Evolutionary conservation across 2,329 filamentous ascomycete species (phyloP), one percentile per base, ranked within the genome.

Genomic region (Beauveria rudraprayagi): DNA sequence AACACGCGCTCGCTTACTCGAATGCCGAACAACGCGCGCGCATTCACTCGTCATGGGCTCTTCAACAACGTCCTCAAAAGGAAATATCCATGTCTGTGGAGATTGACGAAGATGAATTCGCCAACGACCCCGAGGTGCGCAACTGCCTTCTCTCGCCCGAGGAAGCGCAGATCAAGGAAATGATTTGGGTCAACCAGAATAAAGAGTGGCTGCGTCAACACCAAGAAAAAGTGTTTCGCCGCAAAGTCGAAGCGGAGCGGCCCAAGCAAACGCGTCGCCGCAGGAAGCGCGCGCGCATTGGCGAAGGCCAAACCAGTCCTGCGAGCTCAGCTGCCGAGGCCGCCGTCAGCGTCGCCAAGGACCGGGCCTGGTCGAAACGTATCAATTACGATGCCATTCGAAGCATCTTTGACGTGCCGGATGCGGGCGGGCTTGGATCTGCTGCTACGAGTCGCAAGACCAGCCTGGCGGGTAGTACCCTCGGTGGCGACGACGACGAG

Each of bases 181-280:
- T 86, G 63, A 90, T 97, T 57, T 99, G 94, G 94, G 86, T 96
- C 48, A 92, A 93, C 63, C 87, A 92, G 70, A 97, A 99, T 73
- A 92, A 94, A 71, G 91, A 95, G 66, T 99, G 92, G 83, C 80
- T 99, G 44, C 89, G 93, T 9, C 83, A 86, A 54, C 89, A 95
- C 70, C 92, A 97, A 70, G 86, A 90, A 63, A 96, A 94, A 73
- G 81, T 89, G 7, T 88, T 95, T 61, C 84, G 89, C 44, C 83
- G 86, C 62, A 90, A 92, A 72, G 77, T 84, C 64, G 83, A 83
- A 62, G 80, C 80, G 10, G 81, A 75, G 67, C 78, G 73, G 65
- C 82, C 78, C 61, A 89, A 81, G 75, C 81, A 79, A 61, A 80
- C 76, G n/a, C 78, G 84, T 26, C 81, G 81, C 58, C 77, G 81